Base-by-base conservation (phyloP, 2,329 filamentous ascomycete species). In the Xylogone sp. region DNA sequence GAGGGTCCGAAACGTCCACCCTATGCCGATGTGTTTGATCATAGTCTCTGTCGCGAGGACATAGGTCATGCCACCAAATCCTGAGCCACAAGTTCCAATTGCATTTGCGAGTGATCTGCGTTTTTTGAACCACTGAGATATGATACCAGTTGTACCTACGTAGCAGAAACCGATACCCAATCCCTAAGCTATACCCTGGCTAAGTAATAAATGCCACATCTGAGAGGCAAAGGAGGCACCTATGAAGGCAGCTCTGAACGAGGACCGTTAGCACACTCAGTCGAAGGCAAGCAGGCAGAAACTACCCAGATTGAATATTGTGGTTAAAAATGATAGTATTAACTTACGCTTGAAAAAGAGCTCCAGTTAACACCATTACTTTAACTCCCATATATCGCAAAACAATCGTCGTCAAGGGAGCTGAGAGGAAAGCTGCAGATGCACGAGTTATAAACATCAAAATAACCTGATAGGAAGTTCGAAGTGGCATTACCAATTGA, bases 131-230 rank as follows among this genome's bases (percentile, higher is more conserved):
- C 81, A 84, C 56, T 83, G 79, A 1, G 81, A 74, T 0, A 78
- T 67, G 1, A 83, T 74, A 1, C 73, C 74, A 1, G 79, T 75
- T 1, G 70, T 90, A 90, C 74, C 84, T 20, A 85, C 80, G 55
- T 82, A 85, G 13, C 85, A 72, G 50, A 91, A 83, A 0, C 88
- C 88, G 76, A 91, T 84, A 2, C 87, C 87, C 21, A 85, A 64
- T 18, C 88, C 88, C 54, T 91, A 90, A 50, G 83, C 80, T 2
- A 91, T 64, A 2, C 88, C 88, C 62, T 92, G 88, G 3, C 77
- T 79, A 0, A 92, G 75, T 51, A 90, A 83, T 0, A 93, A 75
- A 24, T 92, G 87, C 85, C 86, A 91, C 53, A 88, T 83, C 49
- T 79, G 64, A 8, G 64, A 71, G 1, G 79, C 75, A 56, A 84